Evolutionary conservation across 495 filamentous ascomycete species (phyloP), one percentile per base, ranked within the genome.

Genomic region (Baudoinia panamericana): DNA sequence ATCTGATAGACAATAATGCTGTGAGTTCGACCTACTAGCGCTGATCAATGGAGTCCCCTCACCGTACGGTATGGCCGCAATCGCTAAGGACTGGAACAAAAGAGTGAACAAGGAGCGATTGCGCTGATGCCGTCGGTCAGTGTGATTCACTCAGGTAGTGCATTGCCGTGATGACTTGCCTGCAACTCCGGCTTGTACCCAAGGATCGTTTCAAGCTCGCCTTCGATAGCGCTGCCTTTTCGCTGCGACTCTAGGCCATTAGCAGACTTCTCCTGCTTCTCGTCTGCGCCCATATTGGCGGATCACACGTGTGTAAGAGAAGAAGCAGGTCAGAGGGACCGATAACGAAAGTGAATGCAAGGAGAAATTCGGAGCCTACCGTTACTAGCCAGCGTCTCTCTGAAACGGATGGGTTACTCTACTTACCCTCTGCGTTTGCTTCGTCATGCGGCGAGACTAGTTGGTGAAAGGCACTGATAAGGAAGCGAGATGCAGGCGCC

Each of bases 151-250:
- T n/a, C n/a, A n/a, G n/a, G n/a, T n/a, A 5, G 6, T 37, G 34
- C 22, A 37, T 22, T 8, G n/a, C n/a, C n/a, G 9, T 12, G 22
- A 23, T 23, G 9, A 8, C 8, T 6, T 37, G n/a, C 17, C 16
- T 41, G 39, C n/a, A 45, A 12, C 17, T 39, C 42, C 3, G 23
- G 22, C 30, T 45, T 39, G 42, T 45, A 45, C 10, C 42, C 42
- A 10, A 43, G 31, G 20, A 43, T 20, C 16, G 19, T 26, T 18
- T 43, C 41, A 12, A 43, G 32, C 11, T 43, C 41, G 5, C 41
- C 41, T 15, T 43, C 30, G n/a, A 32, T 2, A 7, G 29, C 19
- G 19, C 41, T 43, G 30, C 31, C 30, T 4, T 36, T 43, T 30
- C 28, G 39, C n/a, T 32, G 24, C 15, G 20, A 21, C 29, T 42